A percentile compares a stretch with the other conserved stretches of the same genome.
phyloP scores from a whole-genome alignment of 2,329 filamentous ascomycete genomes.

The Fusarium liriodendri region DNA sequence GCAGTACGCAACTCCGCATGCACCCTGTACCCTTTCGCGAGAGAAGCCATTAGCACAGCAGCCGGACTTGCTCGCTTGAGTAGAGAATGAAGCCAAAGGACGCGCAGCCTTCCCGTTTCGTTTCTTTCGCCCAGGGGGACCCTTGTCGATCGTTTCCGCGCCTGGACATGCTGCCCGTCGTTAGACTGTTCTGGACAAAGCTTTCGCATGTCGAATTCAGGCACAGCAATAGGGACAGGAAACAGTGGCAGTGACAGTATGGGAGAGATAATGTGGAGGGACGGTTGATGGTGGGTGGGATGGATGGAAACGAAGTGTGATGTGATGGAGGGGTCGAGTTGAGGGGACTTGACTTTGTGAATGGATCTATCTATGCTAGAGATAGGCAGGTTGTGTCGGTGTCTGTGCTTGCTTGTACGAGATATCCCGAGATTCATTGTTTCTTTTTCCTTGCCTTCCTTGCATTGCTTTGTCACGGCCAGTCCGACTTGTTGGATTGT shows the following conservation, averaged over 20 bases:
- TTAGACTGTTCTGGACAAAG: conserved; percentile 6
- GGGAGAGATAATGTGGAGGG: not conserved
- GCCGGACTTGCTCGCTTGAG: not conserved
- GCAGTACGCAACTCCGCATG: not conserved
- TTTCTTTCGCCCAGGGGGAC: conserved; percentile 34
- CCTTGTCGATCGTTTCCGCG: conserved; percentile 38
- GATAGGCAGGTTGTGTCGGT: not conserved
- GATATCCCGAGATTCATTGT: not conserved
- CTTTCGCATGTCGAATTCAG: conserved; percentile 6
- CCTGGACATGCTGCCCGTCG: conserved; percentile 23
- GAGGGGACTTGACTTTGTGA: not conserved
- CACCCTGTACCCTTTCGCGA: not conserved
- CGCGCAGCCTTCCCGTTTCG: conserved; percentile 38
- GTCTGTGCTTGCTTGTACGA: conserved; percentile 2
- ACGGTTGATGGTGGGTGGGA: not conserved
- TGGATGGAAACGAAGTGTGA: not conserved
- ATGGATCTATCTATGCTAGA: not conserved
- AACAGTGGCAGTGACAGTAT: conserved; percentile 1
- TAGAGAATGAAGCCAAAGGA: conserved; percentile 15
- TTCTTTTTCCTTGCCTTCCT: not conserved
- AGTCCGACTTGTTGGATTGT: not conserved
- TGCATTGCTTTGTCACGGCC: not conserved
- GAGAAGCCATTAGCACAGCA: not conserved
- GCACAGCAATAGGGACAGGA: conserved; percentile 10
- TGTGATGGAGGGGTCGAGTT: not conserved